These are phyloP conservation scores for Xylaria sp. DNA, from an alignment of 2,329 filamentous ascomycete species.

Conservation along the genomic window DNA sequence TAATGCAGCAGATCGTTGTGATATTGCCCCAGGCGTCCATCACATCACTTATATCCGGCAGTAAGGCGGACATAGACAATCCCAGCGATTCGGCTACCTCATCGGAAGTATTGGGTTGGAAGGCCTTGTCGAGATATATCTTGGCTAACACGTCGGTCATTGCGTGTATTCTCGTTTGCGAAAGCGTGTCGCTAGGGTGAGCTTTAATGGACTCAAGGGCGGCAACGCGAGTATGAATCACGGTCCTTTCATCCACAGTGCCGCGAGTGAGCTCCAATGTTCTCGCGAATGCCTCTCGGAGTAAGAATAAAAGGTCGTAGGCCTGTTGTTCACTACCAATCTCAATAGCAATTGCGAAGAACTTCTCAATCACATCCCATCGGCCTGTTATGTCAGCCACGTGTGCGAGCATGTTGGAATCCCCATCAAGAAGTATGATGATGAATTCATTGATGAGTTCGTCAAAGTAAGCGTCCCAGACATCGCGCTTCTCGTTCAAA, in stretches of 20 bases:
- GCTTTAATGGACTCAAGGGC: conserved; percentile 41
- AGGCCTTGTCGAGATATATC: conserved; percentile 44
- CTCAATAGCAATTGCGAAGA: conserved; percentile 44
- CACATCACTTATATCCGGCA: conserved; percentile 40
- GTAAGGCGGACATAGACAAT: conserved; percentile 36
- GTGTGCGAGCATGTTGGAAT: conserved; percentile 41
- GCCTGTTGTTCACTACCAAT: conserved; percentile 41
- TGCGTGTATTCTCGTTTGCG: conserved; percentile 38
- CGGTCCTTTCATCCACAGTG: conserved; percentile 36
- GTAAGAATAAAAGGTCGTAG: conserved; percentile 45
- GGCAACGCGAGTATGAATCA: conserved; percentile 41
- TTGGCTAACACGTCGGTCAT: conserved; percentile 42
- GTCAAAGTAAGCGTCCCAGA: conserved; percentile 46
- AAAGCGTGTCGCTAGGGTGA: conserved; percentile 42
- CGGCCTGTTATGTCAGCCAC: conserved; percentile 43
- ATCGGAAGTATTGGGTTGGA: conserved; percentile 32
- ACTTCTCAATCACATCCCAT: conserved; percentile 45
- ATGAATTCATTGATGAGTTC: conserved; percentile 48
- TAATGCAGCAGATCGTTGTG: conserved; percentile 41
- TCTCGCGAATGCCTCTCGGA: conserved; percentile 43
- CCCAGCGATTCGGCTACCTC: conserved; percentile 42
- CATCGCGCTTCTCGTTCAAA: conserved; percentile 39
- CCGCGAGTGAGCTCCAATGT: conserved; percentile 39
- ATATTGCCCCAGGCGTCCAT: conserved; percentile 39
- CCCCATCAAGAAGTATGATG: conserved; percentile 33